These are phyloP conservation scores for Gryganskiella cystojenkinii DNA, from an alignment of 192 early-diverging fungal species.

Conservation along the genomic window DNA sequence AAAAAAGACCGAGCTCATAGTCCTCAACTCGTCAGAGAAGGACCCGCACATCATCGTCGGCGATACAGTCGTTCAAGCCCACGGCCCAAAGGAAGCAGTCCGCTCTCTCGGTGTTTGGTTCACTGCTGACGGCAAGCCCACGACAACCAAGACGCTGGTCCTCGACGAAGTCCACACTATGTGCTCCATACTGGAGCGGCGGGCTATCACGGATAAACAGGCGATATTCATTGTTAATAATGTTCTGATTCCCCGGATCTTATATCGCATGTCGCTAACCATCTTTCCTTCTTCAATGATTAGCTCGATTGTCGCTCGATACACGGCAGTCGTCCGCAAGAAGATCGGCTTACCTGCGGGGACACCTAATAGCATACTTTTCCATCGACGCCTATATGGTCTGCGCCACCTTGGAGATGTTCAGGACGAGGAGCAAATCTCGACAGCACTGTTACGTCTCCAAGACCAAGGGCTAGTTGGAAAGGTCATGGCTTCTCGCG, in stretches of 20 bases:
- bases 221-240: constrained; percentile 34
- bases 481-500: neutral
- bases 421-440: neutral
- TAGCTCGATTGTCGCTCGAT: neutral
- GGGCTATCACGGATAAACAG: constrained; percentile 24
- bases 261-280: constrained; percentile 18
- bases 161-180: neutral
- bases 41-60: neutral
- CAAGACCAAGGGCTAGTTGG: neutral
- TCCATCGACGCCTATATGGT: constrained; percentile 2
- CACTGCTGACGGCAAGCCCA: constrained; percentile 7
- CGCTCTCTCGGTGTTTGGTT: constrained; percentile 16
- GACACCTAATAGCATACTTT: neutral
- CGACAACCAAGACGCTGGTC: neutral
- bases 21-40: neutral
- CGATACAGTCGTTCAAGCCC: neutral
- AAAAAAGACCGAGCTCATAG: constrained; percentile 26
- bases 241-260: constrained; percentile 16
- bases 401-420: neutral
- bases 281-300: too few relatives aligned
- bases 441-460: neutral
- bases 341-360: neutral
- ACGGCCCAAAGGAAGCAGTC: neutral
- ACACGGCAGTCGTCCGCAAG: neutral
- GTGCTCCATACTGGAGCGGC: neutral